Percentiles rank a stretch among this genome's conserved stretches.
phyloP scores from a whole-genome alignment of 2,329 filamentous ascomycete species.

The Reticulascus tulasneorum region DNA sequence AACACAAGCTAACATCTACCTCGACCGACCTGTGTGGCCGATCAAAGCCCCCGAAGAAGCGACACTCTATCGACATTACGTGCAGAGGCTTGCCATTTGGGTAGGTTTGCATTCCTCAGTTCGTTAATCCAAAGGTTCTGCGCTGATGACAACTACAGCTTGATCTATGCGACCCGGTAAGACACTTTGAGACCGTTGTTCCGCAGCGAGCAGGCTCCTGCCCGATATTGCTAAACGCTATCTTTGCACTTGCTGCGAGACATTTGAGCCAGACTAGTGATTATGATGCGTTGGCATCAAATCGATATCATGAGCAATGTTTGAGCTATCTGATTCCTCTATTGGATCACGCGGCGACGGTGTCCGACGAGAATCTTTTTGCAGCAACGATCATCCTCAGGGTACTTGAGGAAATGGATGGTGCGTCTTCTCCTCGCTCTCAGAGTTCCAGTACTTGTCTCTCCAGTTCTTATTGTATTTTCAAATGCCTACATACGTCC shows the following conservation, averaged over 20 bases:
- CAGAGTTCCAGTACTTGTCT: too few species aligned
- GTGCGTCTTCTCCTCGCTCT: too few species aligned
- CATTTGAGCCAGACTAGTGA: conserved; percentile 46
- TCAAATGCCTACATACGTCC: too few species aligned
- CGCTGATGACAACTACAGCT: conserved; percentile 25
- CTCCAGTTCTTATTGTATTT: too few species aligned
- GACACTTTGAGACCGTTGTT: conserved; percentile 50
- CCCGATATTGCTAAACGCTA: conserved; percentile 51
- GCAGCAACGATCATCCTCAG: conserved; percentile 54
- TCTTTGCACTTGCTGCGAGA: conserved; percentile 51
- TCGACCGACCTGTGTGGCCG: conserved; percentile 19
- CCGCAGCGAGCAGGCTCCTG: conserved; percentile 48
- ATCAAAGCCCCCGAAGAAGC: conserved; percentile 27
- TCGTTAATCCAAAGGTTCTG: background rate
- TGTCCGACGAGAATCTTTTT: conserved; percentile 48
- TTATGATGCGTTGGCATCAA: conserved; percentile 45
- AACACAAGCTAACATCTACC: too few species aligned
- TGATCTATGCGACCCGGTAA: conserved; percentile 34
- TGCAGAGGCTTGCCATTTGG: conserved; percentile 29
- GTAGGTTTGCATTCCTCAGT: conserved; percentile 19
- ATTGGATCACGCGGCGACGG: conserved; percentile 32
- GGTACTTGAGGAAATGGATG: conserved; percentile 53
- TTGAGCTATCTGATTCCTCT: conserved; percentile 45
- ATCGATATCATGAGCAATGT: conserved; percentile 51
- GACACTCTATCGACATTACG: conserved; percentile 29